A percentile compares a stretch with the other conserved stretches of the same genome.
These are phyloP conservation scores for Pyrenophora teres DNA, from an alignment of 2,329 filamentous ascomycete species.

Conservation along the genomic window DNA sequence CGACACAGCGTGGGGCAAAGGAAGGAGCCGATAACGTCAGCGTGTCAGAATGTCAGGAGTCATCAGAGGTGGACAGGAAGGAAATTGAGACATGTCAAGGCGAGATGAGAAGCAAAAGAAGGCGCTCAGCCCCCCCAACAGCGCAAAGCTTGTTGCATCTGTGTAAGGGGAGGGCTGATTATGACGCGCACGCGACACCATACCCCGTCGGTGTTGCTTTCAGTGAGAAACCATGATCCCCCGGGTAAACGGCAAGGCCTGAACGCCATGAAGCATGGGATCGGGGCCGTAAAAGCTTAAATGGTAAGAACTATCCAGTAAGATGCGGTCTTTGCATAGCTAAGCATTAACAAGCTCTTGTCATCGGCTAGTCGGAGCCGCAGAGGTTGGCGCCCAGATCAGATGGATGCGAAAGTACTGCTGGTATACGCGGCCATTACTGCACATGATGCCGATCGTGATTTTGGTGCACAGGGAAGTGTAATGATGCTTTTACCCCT, in stretches of 20 bases:
- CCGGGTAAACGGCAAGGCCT: conserved; percentile 2
- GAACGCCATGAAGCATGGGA: not conserved
- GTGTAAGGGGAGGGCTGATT: not conserved
- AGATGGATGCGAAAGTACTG: no score
- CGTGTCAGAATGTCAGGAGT: not conserved
- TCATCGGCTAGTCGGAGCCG: not conserved
- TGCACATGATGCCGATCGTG: no score
- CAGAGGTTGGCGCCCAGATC: not conserved
- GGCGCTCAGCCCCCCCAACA: not conserved
- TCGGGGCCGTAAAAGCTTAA: conserved; percentile 6
- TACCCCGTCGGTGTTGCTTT: conserved; percentile 3
- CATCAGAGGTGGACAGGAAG: not conserved
- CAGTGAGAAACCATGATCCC: not conserved
- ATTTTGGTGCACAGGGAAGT: no score
- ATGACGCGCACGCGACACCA: conserved; percentile 10
- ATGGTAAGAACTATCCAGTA: conserved; percentile 11
- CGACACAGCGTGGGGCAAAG: conserved; percentile 2
- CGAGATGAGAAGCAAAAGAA: no score
- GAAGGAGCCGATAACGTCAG: conserved; percentile 4
- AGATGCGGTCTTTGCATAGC: conserved; percentile 19
- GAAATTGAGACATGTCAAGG: not conserved
- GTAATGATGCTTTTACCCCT: no score
- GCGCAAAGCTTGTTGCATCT: not conserved
- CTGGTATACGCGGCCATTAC: no score
- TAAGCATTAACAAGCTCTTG: conserved; percentile 17